Conservation (phyloP, 129 eudicot species). For the Logfia minima region DNA sequence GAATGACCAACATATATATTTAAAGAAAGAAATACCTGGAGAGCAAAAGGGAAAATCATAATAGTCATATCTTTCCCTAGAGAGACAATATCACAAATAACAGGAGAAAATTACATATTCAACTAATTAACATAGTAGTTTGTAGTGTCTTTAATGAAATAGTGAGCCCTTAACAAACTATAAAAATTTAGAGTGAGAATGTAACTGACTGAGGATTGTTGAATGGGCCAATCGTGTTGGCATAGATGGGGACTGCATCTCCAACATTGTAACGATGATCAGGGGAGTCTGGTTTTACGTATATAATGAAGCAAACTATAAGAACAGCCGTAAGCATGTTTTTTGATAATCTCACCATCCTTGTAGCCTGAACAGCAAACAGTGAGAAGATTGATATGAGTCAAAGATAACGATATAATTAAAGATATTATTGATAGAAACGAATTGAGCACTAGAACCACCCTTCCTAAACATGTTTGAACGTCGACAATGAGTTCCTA, state of each 20-base stretch:
- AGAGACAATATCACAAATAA: not conserved
- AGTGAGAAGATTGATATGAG: not conserved
- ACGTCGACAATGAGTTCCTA: not conserved
- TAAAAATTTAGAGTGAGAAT: not conserved
- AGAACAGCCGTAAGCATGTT: conserved; percentile 14
- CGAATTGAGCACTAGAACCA: not conserved
- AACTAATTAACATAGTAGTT: too few relatives aligned
- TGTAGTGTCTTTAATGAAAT: too few relatives aligned
- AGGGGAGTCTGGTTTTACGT: conserved; percentile 20
- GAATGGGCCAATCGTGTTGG: conserved; percentile 33
- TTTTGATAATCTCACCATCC: conserved; percentile 8
- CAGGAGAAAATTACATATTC: not conserved
- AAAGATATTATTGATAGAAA: not conserved
- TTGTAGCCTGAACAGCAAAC: not conserved
- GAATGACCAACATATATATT: not conserved
- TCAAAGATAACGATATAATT: not conserved
- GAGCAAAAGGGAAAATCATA: conserved; percentile 14
- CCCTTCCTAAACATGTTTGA: not conserved
- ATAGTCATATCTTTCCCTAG: conserved; percentile 9
- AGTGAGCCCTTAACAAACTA: too few relatives aligned
- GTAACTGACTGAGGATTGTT: conserved; percentile 24
- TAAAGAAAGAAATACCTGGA: not conserved
- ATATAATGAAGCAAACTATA: conserved; percentile 14
- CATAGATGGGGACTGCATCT: conserved; percentile 37
- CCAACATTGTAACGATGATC: conserved; percentile 37